These are phyloP conservation scores for Citrus cavaleriei DNA, from an alignment of 345 rosid genomes.

Conservation along the genomic window DNA sequence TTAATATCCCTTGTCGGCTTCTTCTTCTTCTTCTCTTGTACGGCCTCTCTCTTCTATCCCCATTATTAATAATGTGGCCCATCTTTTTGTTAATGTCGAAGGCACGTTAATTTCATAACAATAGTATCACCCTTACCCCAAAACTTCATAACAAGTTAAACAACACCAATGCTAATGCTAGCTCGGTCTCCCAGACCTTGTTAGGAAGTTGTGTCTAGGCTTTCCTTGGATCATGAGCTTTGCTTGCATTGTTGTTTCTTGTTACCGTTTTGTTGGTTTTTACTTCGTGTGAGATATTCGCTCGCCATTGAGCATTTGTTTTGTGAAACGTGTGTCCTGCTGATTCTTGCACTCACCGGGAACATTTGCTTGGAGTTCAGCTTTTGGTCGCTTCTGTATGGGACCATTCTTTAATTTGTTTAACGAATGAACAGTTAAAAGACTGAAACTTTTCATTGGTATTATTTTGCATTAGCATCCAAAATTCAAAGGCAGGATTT, in stretches of 20 bases:
- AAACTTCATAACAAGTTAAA: not conserved
- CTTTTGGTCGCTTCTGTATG: not conserved
- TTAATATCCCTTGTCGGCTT: slow-evolving; percentile 1
- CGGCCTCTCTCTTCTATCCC: no score
- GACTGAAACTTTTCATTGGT: not conserved
- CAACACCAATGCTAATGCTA: not conserved
- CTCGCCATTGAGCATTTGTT: not conserved
- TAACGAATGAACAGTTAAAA: not conserved
- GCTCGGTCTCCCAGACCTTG: not conserved
- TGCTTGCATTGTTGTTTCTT: slow-evolving; percentile 4
- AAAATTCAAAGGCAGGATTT: not conserved
- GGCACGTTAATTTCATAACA: not conserved
- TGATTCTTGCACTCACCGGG: not conserved
- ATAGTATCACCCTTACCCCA: no score
- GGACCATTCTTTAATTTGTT: slow-evolving; percentile 4
- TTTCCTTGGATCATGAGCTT: slow-evolving; percentile 25
- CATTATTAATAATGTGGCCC: not conserved
- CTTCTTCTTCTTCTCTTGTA: slow-evolving; percentile 24
- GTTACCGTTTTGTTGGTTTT: slow-evolving; percentile 3
- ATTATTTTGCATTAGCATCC: not conserved
- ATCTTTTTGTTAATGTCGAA: slow-evolving; percentile 5
- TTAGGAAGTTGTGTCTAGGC: not conserved
- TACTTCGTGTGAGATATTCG: not conserved
- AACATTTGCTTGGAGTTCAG: slow-evolving; percentile 16
- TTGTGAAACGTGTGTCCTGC: not conserved